Evolutionary conservation across 2,329 filamentous ascomycete species (phyloP).

Genomic region (Tolypocladium tundrense): DNA sequence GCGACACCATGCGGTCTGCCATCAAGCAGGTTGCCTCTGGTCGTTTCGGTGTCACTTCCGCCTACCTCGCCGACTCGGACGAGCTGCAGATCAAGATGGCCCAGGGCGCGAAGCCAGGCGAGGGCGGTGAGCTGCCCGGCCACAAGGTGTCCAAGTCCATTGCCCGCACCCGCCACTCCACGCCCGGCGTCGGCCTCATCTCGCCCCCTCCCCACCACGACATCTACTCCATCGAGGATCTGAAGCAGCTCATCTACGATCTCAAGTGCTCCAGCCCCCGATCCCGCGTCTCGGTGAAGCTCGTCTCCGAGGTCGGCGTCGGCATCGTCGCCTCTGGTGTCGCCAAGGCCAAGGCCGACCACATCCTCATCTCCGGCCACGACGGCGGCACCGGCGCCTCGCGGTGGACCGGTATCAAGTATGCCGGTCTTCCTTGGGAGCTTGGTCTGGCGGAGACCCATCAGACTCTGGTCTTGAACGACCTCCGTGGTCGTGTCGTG

Average conservation of each 20-base stretch:
- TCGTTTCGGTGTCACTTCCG: slow-evolving; percentile 90
- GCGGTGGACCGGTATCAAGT: slow-evolving; percentile 97
- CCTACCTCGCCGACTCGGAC: slow-evolving; percentile 89
- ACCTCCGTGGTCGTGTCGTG: slow-evolving; percentile 87
- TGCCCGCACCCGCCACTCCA: slow-evolving; percentile 89
- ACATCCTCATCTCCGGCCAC: slow-evolving; percentile 93
- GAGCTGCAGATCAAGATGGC: slow-evolving; percentile 99
- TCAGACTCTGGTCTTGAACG: slow-evolving; percentile 90
- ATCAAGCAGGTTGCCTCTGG: slow-evolving; percentile 97
- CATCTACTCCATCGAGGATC: slow-evolving; percentile 95
- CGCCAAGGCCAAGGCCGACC: slow-evolving; percentile 92
- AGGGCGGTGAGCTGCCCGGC: slow-evolving; percentile 92
- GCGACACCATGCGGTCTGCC: slow-evolving; percentile 92
- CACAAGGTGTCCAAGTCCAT: slow-evolving; percentile 96
- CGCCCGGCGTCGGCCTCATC: slow-evolving; percentile 90
- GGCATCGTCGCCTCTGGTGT: slow-evolving; percentile 97
- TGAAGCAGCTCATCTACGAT: slow-evolving; percentile 97
- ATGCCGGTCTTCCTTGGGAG: slow-evolving; percentile 94
- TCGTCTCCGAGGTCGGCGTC: slow-evolving; percentile 93
- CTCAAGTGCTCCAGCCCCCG: slow-evolving; percentile 93
- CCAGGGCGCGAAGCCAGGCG: slow-evolving; percentile 93
- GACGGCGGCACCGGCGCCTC: slow-evolving; percentile 96
- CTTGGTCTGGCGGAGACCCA: slow-evolving; percentile 93
- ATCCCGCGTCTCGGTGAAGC: slow-evolving; percentile 88
- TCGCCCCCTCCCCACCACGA: slow-evolving; percentile 95